These are phyloP conservation scores for Marasmius tenuissimus DNA, from an alignment of 1,284 basidiomycete genomes.

Conservation along the genomic window DNA sequence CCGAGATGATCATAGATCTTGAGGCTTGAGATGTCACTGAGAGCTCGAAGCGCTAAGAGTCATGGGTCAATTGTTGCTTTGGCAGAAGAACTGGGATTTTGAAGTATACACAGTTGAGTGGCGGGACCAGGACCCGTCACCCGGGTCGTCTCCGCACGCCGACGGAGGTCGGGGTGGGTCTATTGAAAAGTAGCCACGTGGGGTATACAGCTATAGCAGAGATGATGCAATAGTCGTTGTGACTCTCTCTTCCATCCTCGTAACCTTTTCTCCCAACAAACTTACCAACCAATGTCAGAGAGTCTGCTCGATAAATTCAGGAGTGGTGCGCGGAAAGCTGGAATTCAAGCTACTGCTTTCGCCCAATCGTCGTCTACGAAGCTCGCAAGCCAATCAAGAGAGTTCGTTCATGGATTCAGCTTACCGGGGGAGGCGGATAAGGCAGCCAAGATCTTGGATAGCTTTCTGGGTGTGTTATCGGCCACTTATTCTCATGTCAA, in stretches of 20 bases:
- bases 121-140: no score
- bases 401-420: conserved; percentile 81
- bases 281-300: background rate
- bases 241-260: background rate
- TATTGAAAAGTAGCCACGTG: no score
- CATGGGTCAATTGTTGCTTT: no score
- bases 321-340: conserved; percentile 78
- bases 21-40: no score
- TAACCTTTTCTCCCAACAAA: background rate
- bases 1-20: no score
- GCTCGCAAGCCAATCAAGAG: conserved; percentile 69
- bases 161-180: no score
- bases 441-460: conserved; percentile 87
- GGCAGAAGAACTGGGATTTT: no score
- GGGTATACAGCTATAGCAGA: no score
- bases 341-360: conserved; percentile 76
- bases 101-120: no score
- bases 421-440: conserved; percentile 89
- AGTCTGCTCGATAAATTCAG: conserved; percentile 78
- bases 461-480: conserved; percentile 75
- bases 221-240: no score
- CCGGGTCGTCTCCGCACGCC: no score
- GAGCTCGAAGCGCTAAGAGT: no score
- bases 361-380: conserved; percentile 63
- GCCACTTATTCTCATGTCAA: background rate